Evolutionary conservation across 352 stramenopile species (phyloP), one percentile per base, ranked within the genome.

Genomic region (Aphanomyces invadans): DNA sequence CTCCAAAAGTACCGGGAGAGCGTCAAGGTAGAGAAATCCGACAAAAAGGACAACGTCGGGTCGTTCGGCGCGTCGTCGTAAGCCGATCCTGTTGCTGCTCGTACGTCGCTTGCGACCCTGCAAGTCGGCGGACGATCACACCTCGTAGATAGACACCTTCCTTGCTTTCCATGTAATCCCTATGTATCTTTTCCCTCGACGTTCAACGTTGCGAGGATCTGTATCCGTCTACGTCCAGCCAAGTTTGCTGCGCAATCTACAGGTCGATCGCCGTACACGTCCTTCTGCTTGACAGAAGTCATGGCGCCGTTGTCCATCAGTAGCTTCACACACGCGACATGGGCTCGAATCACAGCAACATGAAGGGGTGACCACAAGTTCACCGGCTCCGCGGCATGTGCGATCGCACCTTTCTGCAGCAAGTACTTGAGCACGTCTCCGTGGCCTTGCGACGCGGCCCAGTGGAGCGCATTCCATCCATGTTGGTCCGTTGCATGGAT

Each of bases 1-100:
- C 80, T 99, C 48, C 87, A 88, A 42, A 99, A 99, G 77, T 99
- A 99, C 86, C 85, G 96, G 32, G 96, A 99, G 77, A 91, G 80
- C 32, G 83, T 92, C 67, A 94, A 95, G 72, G 81, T 89, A 55
- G 85, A 95, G 78, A 94, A 93, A 74, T 91, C 90, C 71, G 83
- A 94, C 75, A 94, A 94, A 77, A 94, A 93, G 75, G 85, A 93
- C 77, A 93, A 93, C 69, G 81, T 93, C 39, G 85, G 85, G 31
- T 86, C 81, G 38, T 93, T 93, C 64, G 85, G 85, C 36, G 85
- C 85, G 26, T 93, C 85, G 62, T 91, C 82, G 56, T 92, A 89
- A 71, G 36, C 15, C 9, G 36, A 38, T 28, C 55, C 51, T 60
- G n/a, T n/a, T 25, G 15, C 46, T n/a, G 39, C 15, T 48, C 39